Evolutionary conservation across 176 grass and related monocot species (phyloP).

Genomic region (Triticum timopheevii): DNA sequence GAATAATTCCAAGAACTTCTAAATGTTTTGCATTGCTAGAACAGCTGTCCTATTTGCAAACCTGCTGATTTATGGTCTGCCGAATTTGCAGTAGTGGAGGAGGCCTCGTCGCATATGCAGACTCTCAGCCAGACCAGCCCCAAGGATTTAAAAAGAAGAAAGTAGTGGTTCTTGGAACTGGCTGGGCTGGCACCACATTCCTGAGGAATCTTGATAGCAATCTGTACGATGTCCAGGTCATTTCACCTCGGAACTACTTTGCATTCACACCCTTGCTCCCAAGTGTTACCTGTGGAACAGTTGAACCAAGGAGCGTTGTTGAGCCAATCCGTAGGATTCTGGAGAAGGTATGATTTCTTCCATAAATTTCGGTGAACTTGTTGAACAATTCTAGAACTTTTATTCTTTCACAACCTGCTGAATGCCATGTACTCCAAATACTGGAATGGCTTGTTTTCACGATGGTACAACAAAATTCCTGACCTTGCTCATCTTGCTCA

Average conservation of each 20-base stretch:
- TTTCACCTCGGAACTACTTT: constrained; percentile 95
- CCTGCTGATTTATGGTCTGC: not conserved
- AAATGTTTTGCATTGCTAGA: not conserved
- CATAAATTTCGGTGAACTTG: not conserved
- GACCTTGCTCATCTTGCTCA: not conserved
- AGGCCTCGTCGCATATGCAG: constrained; percentile 79
- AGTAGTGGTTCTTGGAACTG: constrained; percentile 85
- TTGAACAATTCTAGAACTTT: not conserved
- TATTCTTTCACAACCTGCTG: not conserved
- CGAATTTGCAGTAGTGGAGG: constrained; percentile 65
- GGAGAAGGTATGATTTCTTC: constrained; percentile 53
- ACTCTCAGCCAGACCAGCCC: constrained; percentile 47
- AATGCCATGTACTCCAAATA: not conserved
- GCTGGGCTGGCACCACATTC: constrained; percentile 90
- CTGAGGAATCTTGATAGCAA: constrained; percentile 75
- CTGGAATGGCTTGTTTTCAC: not conserved
- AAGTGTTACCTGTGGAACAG: constrained; percentile 89
- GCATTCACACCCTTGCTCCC: constrained; percentile 88
- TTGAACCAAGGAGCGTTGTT: constrained; percentile 88
- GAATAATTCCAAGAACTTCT: not conserved
- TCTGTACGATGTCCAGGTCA: constrained; percentile 85
- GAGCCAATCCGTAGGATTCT: constrained; percentile 88
- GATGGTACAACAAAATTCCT: not conserved
- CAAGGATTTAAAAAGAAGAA: constrained; percentile 59
- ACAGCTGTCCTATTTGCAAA: constrained; percentile 5